Conservation (phyloP, 73 alveolate genomes). For the Blepharisma japonicum region DNA sequence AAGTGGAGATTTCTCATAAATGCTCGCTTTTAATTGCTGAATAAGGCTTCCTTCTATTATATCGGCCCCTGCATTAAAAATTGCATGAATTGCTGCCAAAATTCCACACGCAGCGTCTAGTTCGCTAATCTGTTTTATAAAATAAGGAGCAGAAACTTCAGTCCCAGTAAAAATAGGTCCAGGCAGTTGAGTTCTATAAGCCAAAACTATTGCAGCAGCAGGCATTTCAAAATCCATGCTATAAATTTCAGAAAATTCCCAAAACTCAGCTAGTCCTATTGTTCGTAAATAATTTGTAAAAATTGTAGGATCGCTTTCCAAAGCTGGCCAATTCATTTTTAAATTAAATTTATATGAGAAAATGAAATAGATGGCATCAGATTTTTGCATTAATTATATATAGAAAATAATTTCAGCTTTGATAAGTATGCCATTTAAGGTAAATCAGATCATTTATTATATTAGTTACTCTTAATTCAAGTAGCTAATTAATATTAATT, state of each 20-base stretch:
- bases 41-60: background rate
- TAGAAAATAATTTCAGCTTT: too few species aligned
- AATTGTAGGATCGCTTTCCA: constrained; percentile 86
- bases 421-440: too few species aligned
- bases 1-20: background rate
- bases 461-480: too few species aligned
- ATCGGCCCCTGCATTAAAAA: background rate
- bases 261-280: constrained; percentile 64
- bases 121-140: background rate
- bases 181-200: background rate
- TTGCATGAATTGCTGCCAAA: background rate
- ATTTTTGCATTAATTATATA: too few species aligned
- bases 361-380: too few species aligned
- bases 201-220: background rate
- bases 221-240: background rate
- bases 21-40: background rate
- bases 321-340: constrained; percentile 82
- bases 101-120: constrained; percentile 2
- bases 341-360: background rate
- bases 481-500: too few species aligned
- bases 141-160: background rate
- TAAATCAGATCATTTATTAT: too few species aligned
- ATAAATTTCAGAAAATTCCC: constrained; percentile 23
- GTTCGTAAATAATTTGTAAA: constrained; percentile 77
- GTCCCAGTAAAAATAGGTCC: background rate